Base-by-base conservation (phyloP, 2,329 filamentous ascomycete species). In the Verticillium isaacii region DNA sequence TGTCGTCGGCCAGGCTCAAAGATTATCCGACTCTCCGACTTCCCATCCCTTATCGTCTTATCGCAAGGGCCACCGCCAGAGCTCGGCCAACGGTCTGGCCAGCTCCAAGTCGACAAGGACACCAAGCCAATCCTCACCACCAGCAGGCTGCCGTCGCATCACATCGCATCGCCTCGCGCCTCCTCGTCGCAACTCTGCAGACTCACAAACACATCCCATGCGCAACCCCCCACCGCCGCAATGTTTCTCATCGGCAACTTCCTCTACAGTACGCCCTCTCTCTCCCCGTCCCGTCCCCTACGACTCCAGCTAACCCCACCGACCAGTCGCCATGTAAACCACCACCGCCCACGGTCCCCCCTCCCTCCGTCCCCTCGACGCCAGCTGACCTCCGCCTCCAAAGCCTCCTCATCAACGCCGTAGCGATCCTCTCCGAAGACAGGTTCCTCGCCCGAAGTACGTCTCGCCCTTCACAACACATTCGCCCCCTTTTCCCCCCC, bases 391-490 rank as follows among this genome's bases (percentile, higher is more conserved):
- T 23, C 32, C 19, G 17, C 23, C 23, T 29, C 29, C 87, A 68
- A 68, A 83, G 96, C 74, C 91, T 98, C 71, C 85, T 98, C 73
- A 88, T 95, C 78, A 99, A 99, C 78, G 92, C 92, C 67, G 89
- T 98, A 73, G 92, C 93, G 66, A 88, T 97, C 72, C 89, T 98
- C 67, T 96, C 92, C 69, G 93, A 97, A 85, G 93, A 97, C 78
- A 90, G 93, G 65, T 97, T 97, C 77, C 90, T 97, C 67, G 78
- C 90, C 78, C 89, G 75, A 68, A 96, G 76, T 78, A 73, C 66
- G 75, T 64, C 34, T 37, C 32, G 19, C 39, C 57, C 37, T 29
- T 15, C 36, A 11, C 9, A 15, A 32, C n/a, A 23, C 17, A 23
- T 2, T 2, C 23, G 23, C 12, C 19, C 37, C 32, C 23, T 29